These are phyloP conservation scores for Cornus controversa DNA, from an alignment of 148 eudicot genomes.

Conservation along the genomic window DNA sequence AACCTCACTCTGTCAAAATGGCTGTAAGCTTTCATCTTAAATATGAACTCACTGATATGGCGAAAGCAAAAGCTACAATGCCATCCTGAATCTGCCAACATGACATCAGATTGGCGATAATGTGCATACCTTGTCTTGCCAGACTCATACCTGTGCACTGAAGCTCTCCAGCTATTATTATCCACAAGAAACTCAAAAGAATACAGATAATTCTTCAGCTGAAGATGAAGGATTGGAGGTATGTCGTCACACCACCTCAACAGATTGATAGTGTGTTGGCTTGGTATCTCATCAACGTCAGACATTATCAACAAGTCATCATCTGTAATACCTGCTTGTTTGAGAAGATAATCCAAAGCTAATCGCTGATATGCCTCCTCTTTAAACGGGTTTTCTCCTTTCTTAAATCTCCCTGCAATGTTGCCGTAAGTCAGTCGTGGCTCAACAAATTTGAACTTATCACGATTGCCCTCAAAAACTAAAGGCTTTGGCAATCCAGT, in stretches of 20 bases:
- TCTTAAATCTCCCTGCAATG: conserved; percentile 33
- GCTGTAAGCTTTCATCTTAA: conserved; percentile 57
- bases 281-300: conserved; percentile 52
- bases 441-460: conserved; percentile 37
- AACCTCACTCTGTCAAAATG: conserved; percentile 48
- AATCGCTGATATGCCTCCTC: conserved; percentile 50
- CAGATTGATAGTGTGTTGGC: conserved; percentile 42
- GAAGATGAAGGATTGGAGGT: conserved; percentile 40
- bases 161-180: conserved; percentile 51
- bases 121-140: conserved; percentile 45
- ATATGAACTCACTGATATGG: conserved; percentile 36
- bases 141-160: conserved; percentile 36
- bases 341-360: conserved; percentile 45
- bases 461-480: conserved; percentile 25
- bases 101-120: conserved; percentile 40
- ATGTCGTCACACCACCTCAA: conserved; percentile 52
- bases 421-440: conserved; percentile 41
- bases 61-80: conserved; percentile 56
- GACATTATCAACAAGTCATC: conserved; percentile 55
- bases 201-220: conserved; percentile 43
- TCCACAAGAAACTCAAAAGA: conserved; percentile 47
- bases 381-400: conserved; percentile 44
- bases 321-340: conserved; percentile 42
- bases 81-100: conserved; percentile 53
- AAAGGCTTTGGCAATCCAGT: conserved; percentile 46